Base-by-base conservation (phyloP, 2,329 filamentous ascomycete species). In the Aureobasidium mangrovei region DNA sequence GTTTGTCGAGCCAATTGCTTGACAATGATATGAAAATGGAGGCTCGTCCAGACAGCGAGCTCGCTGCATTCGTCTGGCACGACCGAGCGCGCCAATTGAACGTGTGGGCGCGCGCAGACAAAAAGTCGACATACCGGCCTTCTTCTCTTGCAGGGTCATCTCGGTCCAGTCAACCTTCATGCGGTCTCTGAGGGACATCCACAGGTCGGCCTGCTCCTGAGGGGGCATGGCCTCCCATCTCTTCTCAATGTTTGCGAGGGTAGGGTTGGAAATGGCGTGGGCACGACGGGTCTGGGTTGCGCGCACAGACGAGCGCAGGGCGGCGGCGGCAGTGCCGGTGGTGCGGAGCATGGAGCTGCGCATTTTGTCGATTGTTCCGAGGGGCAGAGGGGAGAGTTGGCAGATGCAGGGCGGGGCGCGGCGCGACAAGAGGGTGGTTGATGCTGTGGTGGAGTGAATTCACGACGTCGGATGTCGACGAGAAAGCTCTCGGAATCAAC, bases 121-220 rank as follows among this genome's bases (percentile, higher is more conserved):
- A 35, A 52, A 52, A 42, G 47, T 52, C 39, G 47, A 88, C 91
- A 72, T 84, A 96, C 93, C 91, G 66, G 93, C 93, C 80, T 95
- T 97, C 88, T 98, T 95, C 82, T 98, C 93, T 75, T 93, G 86
- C 68, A 94, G 64, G 51, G 93, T 96, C 77, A 98, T 78, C 70
- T 97, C 89, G 69, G 85, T 82, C 93, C 93, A 98, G 79, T 89
- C 90, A 66, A 82, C 84, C 87, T 95, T 96, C 93, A 98, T 98
- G 70, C 93, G 86, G 77, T 98, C 93, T 74, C 93, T 84, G 73
- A 98, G 80, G 65, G 86, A 80, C 93, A 98, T 98, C 93, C 93
- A 98, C 66, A 98, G 79, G 71, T 98, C 93, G 63, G 93, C 93
- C 83, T 98, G 93, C 82, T 98, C 93, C 80, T 95, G 90, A 61